Evolutionary conservation across 192 early-diverging fungal genomes (phyloP), one percentile per base, ranked within the genome.

Genomic region (Podila verticillata): DNA sequence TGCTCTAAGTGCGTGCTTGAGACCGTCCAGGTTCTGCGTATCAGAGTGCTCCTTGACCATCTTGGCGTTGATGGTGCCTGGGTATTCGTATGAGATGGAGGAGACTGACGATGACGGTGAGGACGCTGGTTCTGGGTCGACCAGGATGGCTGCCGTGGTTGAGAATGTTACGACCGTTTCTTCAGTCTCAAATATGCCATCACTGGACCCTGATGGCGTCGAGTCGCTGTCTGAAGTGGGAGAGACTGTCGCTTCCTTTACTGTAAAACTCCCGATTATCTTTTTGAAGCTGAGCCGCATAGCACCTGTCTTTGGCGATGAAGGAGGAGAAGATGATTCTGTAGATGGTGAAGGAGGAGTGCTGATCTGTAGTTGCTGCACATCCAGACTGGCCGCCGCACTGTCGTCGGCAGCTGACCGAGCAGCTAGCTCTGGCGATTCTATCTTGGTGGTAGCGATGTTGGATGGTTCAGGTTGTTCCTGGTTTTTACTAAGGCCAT

Each of bases 31-130:
- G 28, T 68, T 80, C 20, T 80, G 63, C 26, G 35, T 20, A 0
- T 64, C 4, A 2, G 77, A 68, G n/a, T 80, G 77, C n/a, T 68
- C 65, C 31, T 68, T 68, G 2, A 80, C 77, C 63, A 72, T 72
- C 28, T 68, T 72, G 22, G 69, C 70, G 32, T 80, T 68, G 29
- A 80, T 80, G 10, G 77, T 80, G 3, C 36, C 48, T 32, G 70
- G 77, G 39, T 80, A 80, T 26, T 54, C 24, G 5, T 54, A n/a
- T 17, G 51, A 54, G 51, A 54, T 54, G 20, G 51, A n/a, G 51
- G 51, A 44, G 13, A 44, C 22, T 2, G 51, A 24, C 5, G 51
- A 24, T 54, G 51, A 54, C 9, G 51, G 51, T 19, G 51, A 54
- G 22, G 51, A 54, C 7, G 51, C 51, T 10, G 51, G 24, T 54